phyloP scores from a whole-genome alignment of 2,329 filamentous ascomycete species.

The Diaporthe sp. region DNA sequence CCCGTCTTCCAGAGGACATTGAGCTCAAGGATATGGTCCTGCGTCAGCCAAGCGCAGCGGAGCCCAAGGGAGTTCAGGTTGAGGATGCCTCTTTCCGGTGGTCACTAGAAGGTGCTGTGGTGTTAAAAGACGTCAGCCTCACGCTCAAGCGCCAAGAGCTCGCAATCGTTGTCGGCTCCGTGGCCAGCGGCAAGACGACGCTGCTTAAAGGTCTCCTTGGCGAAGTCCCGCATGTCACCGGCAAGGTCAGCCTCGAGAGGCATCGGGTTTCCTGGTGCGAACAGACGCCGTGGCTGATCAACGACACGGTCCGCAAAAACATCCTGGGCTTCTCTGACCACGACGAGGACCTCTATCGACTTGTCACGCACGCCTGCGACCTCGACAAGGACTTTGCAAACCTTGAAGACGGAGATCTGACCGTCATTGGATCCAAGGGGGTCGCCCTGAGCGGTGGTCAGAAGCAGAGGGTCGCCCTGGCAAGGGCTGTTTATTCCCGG shows the following conservation, averaged over 20 bases:
- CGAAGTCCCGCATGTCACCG: conserved; percentile 41
- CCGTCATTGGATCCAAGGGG: conserved; percentile 47
- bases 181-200: conserved; percentile 54
- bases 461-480: conserved; percentile 53
- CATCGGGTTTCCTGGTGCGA: conserved; percentile 44
- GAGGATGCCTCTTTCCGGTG: conserved; percentile 5
- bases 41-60: background rate
- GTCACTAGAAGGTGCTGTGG: conserved; percentile 10
- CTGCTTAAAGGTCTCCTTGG: conserved; percentile 50
- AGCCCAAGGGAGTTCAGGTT: background rate
- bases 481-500: conserved; percentile 60
- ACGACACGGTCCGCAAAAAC: conserved; percentile 55
- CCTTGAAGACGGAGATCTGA: conserved; percentile 45
- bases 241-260: background rate
- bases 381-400: conserved; percentile 47
- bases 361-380: conserved; percentile 47
- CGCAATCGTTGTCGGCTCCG: conserved; percentile 48
- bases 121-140: conserved; percentile 3
- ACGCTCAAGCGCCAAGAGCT: conserved; percentile 5
- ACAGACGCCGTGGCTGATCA: conserved; percentile 60
- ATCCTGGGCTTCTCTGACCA: conserved; percentile 53
- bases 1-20: background rate
- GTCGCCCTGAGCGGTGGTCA: conserved; percentile 50
- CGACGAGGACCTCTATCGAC: conserved; percentile 27
- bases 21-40: background rate